phyloP scores from a whole-genome alignment of 768 basidiomycete species.

The Paxillus ammoniavirescens region DNA sequence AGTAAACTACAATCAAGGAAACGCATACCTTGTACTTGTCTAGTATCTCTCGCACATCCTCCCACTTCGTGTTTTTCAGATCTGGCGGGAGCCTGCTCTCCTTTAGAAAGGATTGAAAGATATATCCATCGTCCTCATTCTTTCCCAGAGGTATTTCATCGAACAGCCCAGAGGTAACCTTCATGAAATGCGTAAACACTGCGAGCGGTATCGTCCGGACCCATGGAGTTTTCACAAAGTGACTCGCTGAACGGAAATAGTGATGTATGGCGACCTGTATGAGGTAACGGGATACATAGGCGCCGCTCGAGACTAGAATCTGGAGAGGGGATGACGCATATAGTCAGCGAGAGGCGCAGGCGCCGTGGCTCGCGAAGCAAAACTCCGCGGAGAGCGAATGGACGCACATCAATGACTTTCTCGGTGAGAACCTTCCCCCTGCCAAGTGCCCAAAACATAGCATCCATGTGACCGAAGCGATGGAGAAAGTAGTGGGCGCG shows the following conservation, averaged over 20 bases:
- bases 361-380: slow-evolving; percentile 18
- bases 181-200: slow-evolving; percentile 65
- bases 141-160: slow-evolving; percentile 69
- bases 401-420: slow-evolving; percentile 66
- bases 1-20: slow-evolving; percentile 1
- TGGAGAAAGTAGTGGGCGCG: slow-evolving; percentile 76
- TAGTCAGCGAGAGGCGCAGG: slow-evolving; percentile 13
- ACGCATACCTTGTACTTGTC: slow-evolving; percentile 62
- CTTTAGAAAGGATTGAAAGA: slow-evolving; percentile 65
- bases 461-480: slow-evolving; percentile 68
- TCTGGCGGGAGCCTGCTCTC: slow-evolving; percentile 66
- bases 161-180: slow-evolving; percentile 53
- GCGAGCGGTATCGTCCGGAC: slow-evolving; percentile 60
- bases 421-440: slow-evolving; percentile 64
- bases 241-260: slow-evolving; percentile 68
- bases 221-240: slow-evolving; percentile 77
- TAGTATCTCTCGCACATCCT: slow-evolving; percentile 61
- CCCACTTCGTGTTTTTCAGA: slow-evolving; percentile 59
- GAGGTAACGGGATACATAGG: slow-evolving; percentile 76
- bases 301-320: slow-evolving; percentile 75
- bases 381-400: slow-evolving; percentile 18
- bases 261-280: slow-evolving; percentile 78
- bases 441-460: slow-evolving; percentile 73
- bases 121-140: slow-evolving; percentile 71
- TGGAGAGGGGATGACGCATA: slow-evolving; percentile 32